A percentile compares a stretch with the other conserved stretches of the same genome.
Evolutionary conservation across 495 filamentous ascomycete genomes (phyloP).

Genomic region (Penicillium argentinense): DNA sequence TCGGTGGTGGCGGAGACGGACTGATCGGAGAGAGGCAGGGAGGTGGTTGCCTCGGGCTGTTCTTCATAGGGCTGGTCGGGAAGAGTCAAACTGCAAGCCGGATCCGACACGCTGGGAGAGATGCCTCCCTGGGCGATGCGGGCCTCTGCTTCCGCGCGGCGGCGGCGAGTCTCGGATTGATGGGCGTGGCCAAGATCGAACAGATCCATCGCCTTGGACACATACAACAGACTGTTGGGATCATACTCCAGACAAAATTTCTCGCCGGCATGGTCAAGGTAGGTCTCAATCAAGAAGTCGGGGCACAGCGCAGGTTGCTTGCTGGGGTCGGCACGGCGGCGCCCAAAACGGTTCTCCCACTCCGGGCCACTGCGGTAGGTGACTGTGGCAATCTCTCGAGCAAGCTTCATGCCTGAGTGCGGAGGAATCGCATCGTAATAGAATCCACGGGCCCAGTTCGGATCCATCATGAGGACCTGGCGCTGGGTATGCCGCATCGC

Average conservation of each 20-base stretch:
- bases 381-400: conserved; percentile 94
- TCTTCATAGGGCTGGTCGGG: conserved; percentile 87
- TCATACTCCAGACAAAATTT: conserved; percentile 99
- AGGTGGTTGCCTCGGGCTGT: conserved; percentile 49
- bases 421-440: conserved; percentile 91
- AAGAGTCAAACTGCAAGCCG: conserved; percentile 77
- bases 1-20: conserved; percentile 17
- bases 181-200: conserved; percentile 83
- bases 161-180: conserved; percentile 50
- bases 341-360: conserved; percentile 94
- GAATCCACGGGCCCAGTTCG: conserved; percentile 95
- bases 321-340: conserved; percentile 80
- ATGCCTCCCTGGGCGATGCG: conserved; percentile 45
- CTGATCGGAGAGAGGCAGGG: conserved; percentile 25
- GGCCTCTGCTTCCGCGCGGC: conserved; percentile 49
- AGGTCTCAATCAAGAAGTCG: conserved; percentile 97
- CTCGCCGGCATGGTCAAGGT: conserved; percentile 96
- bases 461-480: conserved; percentile 98
- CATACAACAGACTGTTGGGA: conserved; percentile 92
- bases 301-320: conserved; percentile 90
- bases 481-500: conserved; percentile 99
- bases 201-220: conserved; percentile 98
- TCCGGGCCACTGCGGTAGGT: conserved; percentile 96
- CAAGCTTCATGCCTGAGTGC: conserved; percentile 96
- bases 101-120: conserved; percentile 27